These are phyloP conservation scores for Aspergillus coremiiformis DNA, from an alignment of 495 filamentous ascomycete species.

Conservation along the genomic window DNA sequence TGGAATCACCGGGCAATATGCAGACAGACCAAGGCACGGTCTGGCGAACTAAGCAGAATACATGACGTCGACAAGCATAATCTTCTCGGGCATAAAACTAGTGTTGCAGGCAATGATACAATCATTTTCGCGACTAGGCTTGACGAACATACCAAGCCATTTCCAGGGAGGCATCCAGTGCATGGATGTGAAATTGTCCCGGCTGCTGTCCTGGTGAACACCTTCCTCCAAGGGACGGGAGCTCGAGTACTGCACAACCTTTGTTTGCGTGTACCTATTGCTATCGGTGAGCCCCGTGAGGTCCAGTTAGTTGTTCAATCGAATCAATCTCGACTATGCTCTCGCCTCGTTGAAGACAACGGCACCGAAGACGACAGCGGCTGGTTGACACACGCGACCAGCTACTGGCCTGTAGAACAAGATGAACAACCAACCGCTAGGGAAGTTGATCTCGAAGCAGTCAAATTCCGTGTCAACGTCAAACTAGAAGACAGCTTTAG, in stretches of 20 bases:
- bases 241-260: slow-evolving; percentile 15
- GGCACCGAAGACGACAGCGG: slow-evolving; percentile 12
- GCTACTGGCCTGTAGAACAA: neutral
- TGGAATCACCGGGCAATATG: slow-evolving; percentile 48
- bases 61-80: slow-evolving; percentile 29
- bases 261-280: slow-evolving; percentile 25
- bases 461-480: slow-evolving; percentile 11
- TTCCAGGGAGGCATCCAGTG: slow-evolving; percentile 27
- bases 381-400: slow-evolving; percentile 38
- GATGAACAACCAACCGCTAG: neutral
- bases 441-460: slow-evolving; percentile 13
- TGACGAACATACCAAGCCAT: slow-evolving; percentile 26
- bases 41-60: neutral
- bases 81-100: slow-evolving; percentile 23
- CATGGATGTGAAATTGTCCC: slow-evolving; percentile 37
- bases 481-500: slow-evolving; percentile 23
- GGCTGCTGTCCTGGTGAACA: slow-evolving; percentile 33
- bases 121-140: slow-evolving; percentile 22
- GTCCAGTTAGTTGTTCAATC: slow-evolving; percentile 27
- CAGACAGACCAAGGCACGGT: slow-evolving; percentile 34
- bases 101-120: slow-evolving; percentile 19
- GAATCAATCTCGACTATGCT: slow-evolving; percentile 19
- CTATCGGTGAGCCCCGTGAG: slow-evolving; percentile 25
- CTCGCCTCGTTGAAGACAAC: slow-evolving; percentile 18
- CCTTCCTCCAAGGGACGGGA: slow-evolving; percentile 26